phyloP scores from a whole-genome alignment of 1,284 basidiomycete species.

The Ceratobasidium sp. region DNA sequence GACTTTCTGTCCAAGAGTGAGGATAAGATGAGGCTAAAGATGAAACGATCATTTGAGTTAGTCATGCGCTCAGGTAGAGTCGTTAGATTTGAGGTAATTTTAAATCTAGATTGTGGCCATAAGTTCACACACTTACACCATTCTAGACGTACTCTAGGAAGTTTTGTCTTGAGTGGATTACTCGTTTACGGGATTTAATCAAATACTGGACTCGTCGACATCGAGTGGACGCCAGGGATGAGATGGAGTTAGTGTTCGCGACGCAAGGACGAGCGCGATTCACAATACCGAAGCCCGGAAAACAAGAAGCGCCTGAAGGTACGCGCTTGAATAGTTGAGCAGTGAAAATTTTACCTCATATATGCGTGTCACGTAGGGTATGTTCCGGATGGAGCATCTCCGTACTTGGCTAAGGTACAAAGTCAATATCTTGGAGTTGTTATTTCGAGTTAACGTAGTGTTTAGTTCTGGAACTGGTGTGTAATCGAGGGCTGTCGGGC shows the following conservation, averaged over 20 bases:
- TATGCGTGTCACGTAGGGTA: slow-evolving; percentile 14
- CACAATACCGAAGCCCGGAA: slow-evolving; percentile 60
- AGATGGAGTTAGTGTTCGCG: slow-evolving; percentile 80
- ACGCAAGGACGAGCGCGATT: slow-evolving; percentile 65
- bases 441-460: slow-evolving; percentile 67
- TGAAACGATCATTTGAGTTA: slow-evolving; percentile 83
- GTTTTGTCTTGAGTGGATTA: slow-evolving; percentile 83
- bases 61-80: slow-evolving; percentile 77
- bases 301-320: slow-evolving; percentile 40
- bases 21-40: slow-evolving; percentile 65
- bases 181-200: slow-evolving; percentile 74
- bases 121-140: slow-evolving; percentile 63
- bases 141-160: slow-evolving; percentile 56
- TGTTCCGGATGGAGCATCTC: slow-evolving; percentile 49
- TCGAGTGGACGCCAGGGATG: slow-evolving; percentile 75
- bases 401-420: slow-evolving; percentile 49
- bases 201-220: slow-evolving; percentile 83
- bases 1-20: slow-evolving; percentile 65
- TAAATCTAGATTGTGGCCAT: background rate
- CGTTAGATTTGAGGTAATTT: slow-evolving; percentile 78
- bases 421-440: background rate
- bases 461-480: slow-evolving; percentile 85
- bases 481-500: slow-evolving; percentile 79
- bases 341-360: background rate
- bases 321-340: background rate